Evolutionary conservation across 164 flowering plant genomes (phyloP), one percentile per base, ranked within the genome.

Genomic region (Aristolochia californica): DNA sequence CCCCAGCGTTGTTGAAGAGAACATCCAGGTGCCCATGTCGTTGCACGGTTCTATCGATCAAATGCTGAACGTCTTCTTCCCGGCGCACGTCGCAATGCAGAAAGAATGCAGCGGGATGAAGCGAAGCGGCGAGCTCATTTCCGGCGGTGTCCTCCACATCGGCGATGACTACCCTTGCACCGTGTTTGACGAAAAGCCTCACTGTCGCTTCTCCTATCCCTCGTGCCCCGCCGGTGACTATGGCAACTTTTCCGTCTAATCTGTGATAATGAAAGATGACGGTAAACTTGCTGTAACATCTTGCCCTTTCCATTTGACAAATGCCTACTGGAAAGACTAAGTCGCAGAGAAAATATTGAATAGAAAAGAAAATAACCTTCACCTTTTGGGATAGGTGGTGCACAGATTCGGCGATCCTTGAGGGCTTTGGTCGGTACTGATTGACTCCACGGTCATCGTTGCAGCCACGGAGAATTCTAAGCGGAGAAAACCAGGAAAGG

Each of bases 171-270:
- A 85, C 94, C 64, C 70, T 79, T 3, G 96, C 96, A 0, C 94
- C 97, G 21, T 88, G 82, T 53, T 44, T 62, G 0, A 79, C 77
- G 54, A 85, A 88, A 1, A 86, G 83, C 45, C 77, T 70, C 1
- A 73, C 89, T 0, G 91, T 79, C 1, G 87, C 91, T 71, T 85
- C 94, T 30, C 96, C 96, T 12, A 88, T 84, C 28, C 96, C 94
- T 43, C 74, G 61, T 0, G 94, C 85, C 0, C 94, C 97, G 14
- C 97, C 97, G 0, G 97, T 88, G 17, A 88, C 75, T 5, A 88
- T 78, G 1, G 94, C 91, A 14, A 86, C 66, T 60, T 80, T 88
- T 18, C 94, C 96, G 26, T 85, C 94, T 74, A 88, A 66, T 59
- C 94, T 85, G 40, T 48, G 51, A 48, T n/a, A 48, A 48, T 48